Base-by-base conservation (phyloP, 352 stramenopile genomes). In the Phytophthora tubulina region DNA sequence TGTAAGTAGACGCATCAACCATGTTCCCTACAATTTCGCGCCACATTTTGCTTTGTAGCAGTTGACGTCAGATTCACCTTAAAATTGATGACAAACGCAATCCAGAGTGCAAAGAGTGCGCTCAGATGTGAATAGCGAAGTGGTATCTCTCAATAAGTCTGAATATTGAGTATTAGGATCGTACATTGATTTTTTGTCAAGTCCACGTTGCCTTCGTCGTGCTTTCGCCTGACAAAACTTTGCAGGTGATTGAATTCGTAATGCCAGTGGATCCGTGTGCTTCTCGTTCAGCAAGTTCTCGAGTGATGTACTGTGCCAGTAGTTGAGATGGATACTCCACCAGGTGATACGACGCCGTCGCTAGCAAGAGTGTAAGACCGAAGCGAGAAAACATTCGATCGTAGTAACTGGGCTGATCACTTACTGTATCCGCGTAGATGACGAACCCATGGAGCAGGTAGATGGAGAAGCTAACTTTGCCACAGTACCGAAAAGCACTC, bases 1-100 rank as follows among this genome's bases (percentile, higher is more conserved):
- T 83, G 56, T 31, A 46, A 54, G 33, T 54, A 39, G 21, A 27
- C 21, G 21, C 21, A 27, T 27, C 21, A 27, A 27, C 21, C 21
- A 27, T 27, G 21, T 27, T 27, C 21, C 21, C 21, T 27, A 27
- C 21, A 27, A 27, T 27, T 1, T 27, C 21, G 21, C 21, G 21
- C 21, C 21, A 27, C 1, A 27, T 27, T 27, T 27, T 27, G 21
- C 21, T 27, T 27, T 27, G n/a, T 27, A 27, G 21, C 21, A 27
- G 21, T 27, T 27, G 21, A 27, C 21, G 21, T 2, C 21, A 27
- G 21, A 27, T 27, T 27, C 21, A 2, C 21, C 21, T 27, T 27
- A 27, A 27, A 27, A 27, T 27, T 27, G 21, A 27, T 27, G 21
- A 27, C 21, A 27, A 27, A 27, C 21, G 21, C 21, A 27, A 27